These are phyloP conservation scores for Coprinopsis strossmayeri DNA, from an alignment of 768 basidiomycete species.

Conservation along the genomic window DNA sequence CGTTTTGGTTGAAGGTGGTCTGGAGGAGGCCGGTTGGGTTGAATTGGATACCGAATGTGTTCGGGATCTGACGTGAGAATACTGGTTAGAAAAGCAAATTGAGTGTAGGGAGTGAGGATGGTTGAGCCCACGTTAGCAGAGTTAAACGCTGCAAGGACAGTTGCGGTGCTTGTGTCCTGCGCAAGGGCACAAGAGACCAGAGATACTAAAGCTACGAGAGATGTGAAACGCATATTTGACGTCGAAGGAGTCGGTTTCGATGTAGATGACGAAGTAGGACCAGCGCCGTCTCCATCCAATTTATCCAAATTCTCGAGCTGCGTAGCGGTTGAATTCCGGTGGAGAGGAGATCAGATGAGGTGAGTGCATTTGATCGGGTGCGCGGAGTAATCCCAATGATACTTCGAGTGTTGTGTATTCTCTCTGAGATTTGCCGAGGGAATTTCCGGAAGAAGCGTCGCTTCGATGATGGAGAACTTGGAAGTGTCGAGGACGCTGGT, in stretches of 20 bases:
- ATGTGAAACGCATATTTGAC: constrained; percentile 8
- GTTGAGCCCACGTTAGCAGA: constrained; percentile 15
- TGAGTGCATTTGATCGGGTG: background rate
- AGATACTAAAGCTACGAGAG: constrained; percentile 5
- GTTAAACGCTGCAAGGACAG: constrained; percentile 20
- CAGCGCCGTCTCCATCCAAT: background rate
- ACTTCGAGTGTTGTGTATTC: background rate
- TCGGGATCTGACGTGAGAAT: constrained; percentile 17
- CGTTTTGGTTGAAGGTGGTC: constrained; percentile 19
- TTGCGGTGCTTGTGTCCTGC: constrained; percentile 18
- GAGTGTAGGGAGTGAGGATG: background rate
- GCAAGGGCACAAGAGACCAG: constrained; percentile 7
- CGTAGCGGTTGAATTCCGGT: constrained; percentile 4
- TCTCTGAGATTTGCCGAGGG: constrained; percentile 1
- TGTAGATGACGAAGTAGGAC: background rate
- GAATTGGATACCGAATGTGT: constrained; percentile 18
- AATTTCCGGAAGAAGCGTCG: constrained; percentile 1
- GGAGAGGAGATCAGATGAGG: background rate
- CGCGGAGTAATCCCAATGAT: constrained; percentile 1
- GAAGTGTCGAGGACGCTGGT: too few relatives aligned
- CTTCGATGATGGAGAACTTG: too few relatives aligned
- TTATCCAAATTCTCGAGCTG: background rate
- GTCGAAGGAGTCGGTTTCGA: background rate
- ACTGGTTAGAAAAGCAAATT: background rate
- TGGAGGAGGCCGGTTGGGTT: constrained; percentile 22